A percentile compares a stretch with the other conserved stretches of the same genome.
These are phyloP conservation scores for Pythium apleroticum DNA, from an alignment of 352 stramenopile genomes.

Conservation along the genomic window DNA sequence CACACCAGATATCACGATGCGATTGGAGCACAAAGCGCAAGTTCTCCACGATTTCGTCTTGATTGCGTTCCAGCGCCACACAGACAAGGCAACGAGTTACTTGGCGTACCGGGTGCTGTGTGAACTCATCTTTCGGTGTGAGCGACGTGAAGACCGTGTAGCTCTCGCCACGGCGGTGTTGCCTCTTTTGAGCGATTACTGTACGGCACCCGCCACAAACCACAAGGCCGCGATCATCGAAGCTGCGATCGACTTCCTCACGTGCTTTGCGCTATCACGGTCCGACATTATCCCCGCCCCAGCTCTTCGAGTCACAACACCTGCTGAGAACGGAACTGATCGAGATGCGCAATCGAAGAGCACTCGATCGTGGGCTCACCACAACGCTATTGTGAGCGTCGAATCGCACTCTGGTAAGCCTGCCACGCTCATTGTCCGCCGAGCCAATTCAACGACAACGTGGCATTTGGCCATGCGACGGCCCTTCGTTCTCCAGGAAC, in stretches of 20 bases:
- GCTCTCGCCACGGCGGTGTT: slow-evolving; percentile 48
- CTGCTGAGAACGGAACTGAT: slow-evolving; percentile 1
- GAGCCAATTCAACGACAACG: slow-evolving; percentile 25
- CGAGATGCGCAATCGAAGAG: slow-evolving; percentile 7
- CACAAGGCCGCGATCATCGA: slow-evolving; percentile 44
- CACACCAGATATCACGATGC: slow-evolving; percentile 17
- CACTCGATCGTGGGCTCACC: slow-evolving; percentile 21
- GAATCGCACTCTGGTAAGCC: slow-evolving; percentile 15
- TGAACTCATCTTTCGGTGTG: slow-evolving; percentile 56
- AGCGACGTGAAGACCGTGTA: slow-evolving; percentile 36
- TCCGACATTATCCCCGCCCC: slow-evolving; percentile 41
- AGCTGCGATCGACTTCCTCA: slow-evolving; percentile 74
- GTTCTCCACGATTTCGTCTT: slow-evolving; percentile 45
- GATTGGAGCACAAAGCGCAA: slow-evolving; percentile 28
- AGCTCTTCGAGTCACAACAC: slow-evolving; percentile 23
- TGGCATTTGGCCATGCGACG: slow-evolving; percentile 26
- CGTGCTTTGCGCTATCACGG: slow-evolving; percentile 67
- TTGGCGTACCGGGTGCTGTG: slow-evolving; percentile 67
- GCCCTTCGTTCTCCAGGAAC: slow-evolving; percentile 9
- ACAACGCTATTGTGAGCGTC: slow-evolving; percentile 29
- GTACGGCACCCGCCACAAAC: slow-evolving; percentile 34
- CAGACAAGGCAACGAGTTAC: slow-evolving; percentile 59
- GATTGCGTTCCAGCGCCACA: slow-evolving; percentile 54
- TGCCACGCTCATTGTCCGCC: slow-evolving; percentile 22
- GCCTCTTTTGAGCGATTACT: slow-evolving; percentile 49